Conservation (phyloP, 1,139 yeast species). For the Pichia inconspicua region DNA sequence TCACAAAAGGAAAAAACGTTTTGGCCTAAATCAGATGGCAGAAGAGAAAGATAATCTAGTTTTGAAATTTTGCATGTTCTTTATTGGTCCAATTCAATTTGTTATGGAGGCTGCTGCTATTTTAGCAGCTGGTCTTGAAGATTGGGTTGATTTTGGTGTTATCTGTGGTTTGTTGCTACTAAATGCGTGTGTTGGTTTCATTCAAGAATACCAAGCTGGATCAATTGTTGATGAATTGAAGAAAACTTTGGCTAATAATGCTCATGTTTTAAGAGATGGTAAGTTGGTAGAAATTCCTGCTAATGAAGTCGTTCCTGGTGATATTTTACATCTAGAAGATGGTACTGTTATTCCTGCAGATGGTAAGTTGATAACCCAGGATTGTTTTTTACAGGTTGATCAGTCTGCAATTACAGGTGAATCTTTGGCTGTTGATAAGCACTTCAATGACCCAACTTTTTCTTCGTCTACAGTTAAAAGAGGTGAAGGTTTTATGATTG, state of each 20-base stretch:
- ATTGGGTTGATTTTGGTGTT: conserved; percentile 99
- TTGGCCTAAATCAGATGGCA: conserved; percentile 89
- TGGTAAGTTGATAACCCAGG: conserved; percentile 31
- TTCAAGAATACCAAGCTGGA: conserved; percentile 96
- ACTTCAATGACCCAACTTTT: conserved; percentile 78
- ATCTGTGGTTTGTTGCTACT: conserved; percentile 80
- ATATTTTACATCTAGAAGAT: conserved; percentile 35
- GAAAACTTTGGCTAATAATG: conserved; percentile 87
- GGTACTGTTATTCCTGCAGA: conserved; percentile 50
- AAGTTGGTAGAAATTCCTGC: conserved; percentile 1
- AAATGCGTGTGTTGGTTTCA: conserved; percentile 93
- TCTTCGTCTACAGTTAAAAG: conserved; percentile 41
- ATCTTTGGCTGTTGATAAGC: conserved; percentile 53
- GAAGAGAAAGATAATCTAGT: conserved; percentile 83
- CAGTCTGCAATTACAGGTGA: conserved; percentile 50
- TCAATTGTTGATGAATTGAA: conserved; percentile 91
- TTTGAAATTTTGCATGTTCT: conserved; percentile 83
- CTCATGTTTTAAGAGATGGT: conserved; percentile 35
- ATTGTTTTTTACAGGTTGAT: conserved; percentile 30
- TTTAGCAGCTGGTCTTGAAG: conserved; percentile 95
- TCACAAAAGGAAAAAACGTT: conserved; percentile 81
- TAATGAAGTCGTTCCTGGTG: conserved; percentile 37
- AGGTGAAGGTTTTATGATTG: conserved; percentile 59
- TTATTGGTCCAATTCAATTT: conserved; percentile 97
- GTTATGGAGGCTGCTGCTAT: conserved; percentile 99